Base-by-base conservation (phyloP, 352 stramenopile genomes). In the Phytophthora citricola region DNA sequence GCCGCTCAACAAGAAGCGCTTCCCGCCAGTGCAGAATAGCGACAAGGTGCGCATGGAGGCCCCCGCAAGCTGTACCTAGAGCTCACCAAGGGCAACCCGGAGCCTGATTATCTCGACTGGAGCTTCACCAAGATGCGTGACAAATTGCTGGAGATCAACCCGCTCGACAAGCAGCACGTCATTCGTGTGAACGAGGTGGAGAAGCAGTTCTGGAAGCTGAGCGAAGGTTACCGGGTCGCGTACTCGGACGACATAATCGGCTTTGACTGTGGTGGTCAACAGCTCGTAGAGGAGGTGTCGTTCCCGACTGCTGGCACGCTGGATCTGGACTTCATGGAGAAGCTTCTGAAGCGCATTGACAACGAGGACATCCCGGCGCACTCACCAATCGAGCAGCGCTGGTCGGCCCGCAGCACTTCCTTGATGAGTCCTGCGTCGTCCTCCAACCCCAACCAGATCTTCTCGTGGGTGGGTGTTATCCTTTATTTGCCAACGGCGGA, bases 241-340 rank as follows among this genome's bases (percentile, higher is more conserved):
- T 91, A 90, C 22, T 98, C 92, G 36, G 96, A 98, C 69, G 80
- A 98, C 65, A 94, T 99, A 51, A 93, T 99, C 39, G 96, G 98
- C 49, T 99, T 99, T 74, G 98, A 99, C 83, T 99, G 98, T 71
- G 98, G 98, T 44, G 98, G 97, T 17, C 89, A 99, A 77, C 98
- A 99, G 79, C 97, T 97, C 73, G 98, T 99, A 4, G 93, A 95
- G 45, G 98, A 99, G 81, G 95, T 99, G 10, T 94, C 90, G 15
- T 99, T 99, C 50, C 93, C 95, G 29, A 93, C 82, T 67, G 56
- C 68, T 47, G 84, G 67, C 22, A 94, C 71, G 34, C 52, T 85
- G 20, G 97, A 99, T 44, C 88, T 98, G 8, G 83, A 97, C 50
- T 99, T 98, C 63, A 92, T 99, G 73, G 77, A 97, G 62, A 79